Base-by-base conservation (phyloP, 2,329 filamentous ascomycete species). In the Beauveria scarabaeidicola region DNA sequence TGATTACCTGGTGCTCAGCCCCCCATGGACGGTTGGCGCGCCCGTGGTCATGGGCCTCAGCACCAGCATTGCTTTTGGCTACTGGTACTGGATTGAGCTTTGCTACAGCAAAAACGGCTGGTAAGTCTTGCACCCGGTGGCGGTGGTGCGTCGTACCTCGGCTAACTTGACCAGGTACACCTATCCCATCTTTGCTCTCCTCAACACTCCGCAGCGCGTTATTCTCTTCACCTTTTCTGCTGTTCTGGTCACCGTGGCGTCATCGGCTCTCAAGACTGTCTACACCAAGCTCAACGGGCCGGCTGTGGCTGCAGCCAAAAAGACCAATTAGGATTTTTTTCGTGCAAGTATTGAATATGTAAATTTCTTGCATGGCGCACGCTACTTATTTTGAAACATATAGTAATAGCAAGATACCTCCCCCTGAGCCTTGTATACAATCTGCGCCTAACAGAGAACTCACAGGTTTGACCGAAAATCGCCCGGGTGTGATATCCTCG, bases 71-170 rank as follows among this genome's bases (percentile, higher is more conserved):
- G 87, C 86, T 0, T 83, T 88, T 62, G 69, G 74, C 3, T 92
- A 92, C 71, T 92, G 88, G 87, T 81, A 81, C 63, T 92, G 89
- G 88, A 82, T 91, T 25, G 87, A 91, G 72, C 78, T 83, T 25
- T 91, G 88, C 74, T 89, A 82, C 66, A 77, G 77, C 48, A 76
- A 81, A 61, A 91, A 91, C 66, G 83, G 86, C 68, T 82, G 78
- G 83, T 85, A 69, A 70, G 81, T 73, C 25, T 40, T 23, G 1
- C 21, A 9, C n/a, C 6, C 15, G 17, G n/a, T 19, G 11, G 38
- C 17, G 9, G n/a, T 5, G 19, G 23, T 38, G 21, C 11, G 36
- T 7, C 10, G 3, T 11, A 40, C 38, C 2, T 38, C 19, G n/a
- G 7, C 62, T 69, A 21, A 67, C 51, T 29, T 5, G 1, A 23